These are phyloP conservation scores for Solidago caesia DNA, from an alignment of 129 eudicot species.

Conservation along the genomic window DNA sequence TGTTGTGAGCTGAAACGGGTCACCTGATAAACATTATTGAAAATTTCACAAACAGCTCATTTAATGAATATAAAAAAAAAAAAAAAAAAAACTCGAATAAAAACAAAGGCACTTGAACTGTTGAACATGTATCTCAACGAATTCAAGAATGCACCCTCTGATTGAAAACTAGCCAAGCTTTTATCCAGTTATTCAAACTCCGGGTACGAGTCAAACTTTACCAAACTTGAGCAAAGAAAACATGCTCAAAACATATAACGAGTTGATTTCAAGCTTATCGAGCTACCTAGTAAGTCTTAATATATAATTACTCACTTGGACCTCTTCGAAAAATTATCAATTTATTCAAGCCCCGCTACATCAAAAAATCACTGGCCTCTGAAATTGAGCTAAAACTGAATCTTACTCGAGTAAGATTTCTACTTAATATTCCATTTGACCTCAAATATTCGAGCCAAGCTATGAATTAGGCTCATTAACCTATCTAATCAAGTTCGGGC, in stretches of 20 bases:
- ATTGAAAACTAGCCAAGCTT: not conserved
- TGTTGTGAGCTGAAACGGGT: slow-evolving; percentile 39
- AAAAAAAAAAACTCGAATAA: not conserved
- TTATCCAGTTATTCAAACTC: not conserved
- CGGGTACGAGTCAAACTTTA: not conserved
- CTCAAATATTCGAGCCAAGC: too few relatives aligned
- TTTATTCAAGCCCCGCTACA: too few relatives aligned
- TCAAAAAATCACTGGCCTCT: too few relatives aligned
- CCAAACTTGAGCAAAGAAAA: not conserved
- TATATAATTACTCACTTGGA: not conserved
- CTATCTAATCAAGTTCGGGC: not conserved
- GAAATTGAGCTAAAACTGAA: too few relatives aligned
- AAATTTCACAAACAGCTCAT: slow-evolving; percentile 15
- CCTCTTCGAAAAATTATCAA: not conserved
- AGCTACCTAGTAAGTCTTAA: not conserved
- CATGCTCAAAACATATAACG: not conserved
- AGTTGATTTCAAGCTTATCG: not conserved
- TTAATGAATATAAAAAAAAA: not conserved
- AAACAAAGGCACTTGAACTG: not conserved
- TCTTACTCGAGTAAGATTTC: too few relatives aligned
- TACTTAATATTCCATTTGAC: too few relatives aligned
- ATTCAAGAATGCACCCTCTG: not conserved
- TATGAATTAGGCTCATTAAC: not conserved
- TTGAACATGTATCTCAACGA: not conserved
- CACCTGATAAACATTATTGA: slow-evolving; percentile 39